Evolutionary conservation across 148 eudicot species (phyloP).

Genomic region (Drosera capensis): DNA sequence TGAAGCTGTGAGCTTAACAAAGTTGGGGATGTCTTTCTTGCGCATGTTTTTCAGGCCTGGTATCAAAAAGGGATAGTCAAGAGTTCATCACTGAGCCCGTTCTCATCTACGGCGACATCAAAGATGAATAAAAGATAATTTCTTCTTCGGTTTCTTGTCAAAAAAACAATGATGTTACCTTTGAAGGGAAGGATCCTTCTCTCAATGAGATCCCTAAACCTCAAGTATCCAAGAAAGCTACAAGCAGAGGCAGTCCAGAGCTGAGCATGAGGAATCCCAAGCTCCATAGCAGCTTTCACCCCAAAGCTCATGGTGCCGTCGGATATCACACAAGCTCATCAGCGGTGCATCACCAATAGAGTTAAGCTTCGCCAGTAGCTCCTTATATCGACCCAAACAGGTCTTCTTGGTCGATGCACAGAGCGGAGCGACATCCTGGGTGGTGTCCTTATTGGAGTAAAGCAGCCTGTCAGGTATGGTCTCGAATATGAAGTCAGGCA

Average conservation of each 20-base stretch:
- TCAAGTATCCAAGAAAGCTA: slow-evolving; percentile 13
- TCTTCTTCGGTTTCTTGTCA: not conserved
- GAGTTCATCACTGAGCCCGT: slow-evolving; percentile 5
- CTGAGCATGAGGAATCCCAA: slow-evolving; percentile 8
- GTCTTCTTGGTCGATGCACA: slow-evolving; percentile 3
- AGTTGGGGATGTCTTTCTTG: slow-evolving; percentile 11
- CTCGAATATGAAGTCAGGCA: slow-evolving; percentile 11
- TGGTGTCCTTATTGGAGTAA: slow-evolving; percentile 13
- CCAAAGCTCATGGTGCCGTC: slow-evolving; percentile 14
- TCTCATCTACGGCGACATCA: slow-evolving; percentile 11
- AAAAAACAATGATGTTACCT: slow-evolving; percentile 7
- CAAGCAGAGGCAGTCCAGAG: slow-evolving; percentile 21
- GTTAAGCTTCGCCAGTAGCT: slow-evolving; percentile 4
- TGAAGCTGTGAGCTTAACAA: slow-evolving; percentile 2
- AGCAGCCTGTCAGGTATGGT: slow-evolving; percentile 18
- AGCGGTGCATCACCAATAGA: slow-evolving; percentile 4
- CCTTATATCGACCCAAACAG: slow-evolving; percentile 6
- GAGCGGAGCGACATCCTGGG: slow-evolving; percentile 10
- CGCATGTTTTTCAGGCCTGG: slow-evolving; percentile 12
- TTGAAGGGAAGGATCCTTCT: slow-evolving; percentile 15
- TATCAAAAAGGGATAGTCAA: no score
- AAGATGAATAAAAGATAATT: not conserved
- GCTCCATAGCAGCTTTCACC: slow-evolving; percentile 10
- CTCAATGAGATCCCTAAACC: slow-evolving; percentile 9
- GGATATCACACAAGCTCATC: slow-evolving; percentile 6